Evolutionary conservation across 352 stramenopile genomes (phyloP).

Genomic region (Pythium aristosporum): DNA sequence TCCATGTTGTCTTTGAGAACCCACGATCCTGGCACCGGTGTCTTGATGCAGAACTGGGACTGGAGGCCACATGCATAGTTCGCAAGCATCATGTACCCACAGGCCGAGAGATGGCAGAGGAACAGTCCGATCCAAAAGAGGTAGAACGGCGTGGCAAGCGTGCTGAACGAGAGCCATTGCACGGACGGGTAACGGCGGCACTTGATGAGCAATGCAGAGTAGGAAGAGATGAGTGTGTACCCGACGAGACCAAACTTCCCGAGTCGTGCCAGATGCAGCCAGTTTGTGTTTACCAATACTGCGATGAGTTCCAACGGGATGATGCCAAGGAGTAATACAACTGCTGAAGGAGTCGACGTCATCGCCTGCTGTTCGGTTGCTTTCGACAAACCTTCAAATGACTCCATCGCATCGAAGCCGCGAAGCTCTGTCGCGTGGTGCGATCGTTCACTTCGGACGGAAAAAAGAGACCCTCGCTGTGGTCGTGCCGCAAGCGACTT

Average conservation of each 20-base stretch:
- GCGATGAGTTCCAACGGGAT: constrained; percentile 15
- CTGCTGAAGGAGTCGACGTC: not conserved
- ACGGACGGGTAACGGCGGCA: constrained; percentile 20
- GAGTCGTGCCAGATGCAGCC: constrained; percentile 23
- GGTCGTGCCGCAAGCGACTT: constrained; percentile 2
- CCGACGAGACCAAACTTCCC: constrained; percentile 11
- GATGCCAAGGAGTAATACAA: not conserved
- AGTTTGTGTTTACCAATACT: constrained; percentile 12
- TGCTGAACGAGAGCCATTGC: constrained; percentile 48
- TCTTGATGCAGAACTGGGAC: constrained; percentile 27
- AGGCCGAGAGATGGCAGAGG: constrained; percentile 51
- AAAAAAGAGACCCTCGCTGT: constrained; percentile 14
- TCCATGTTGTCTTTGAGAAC: constrained; percentile 64
- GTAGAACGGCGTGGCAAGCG: constrained; percentile 39
- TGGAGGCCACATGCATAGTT: constrained; percentile 29
- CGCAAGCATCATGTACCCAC: constrained; percentile 59
- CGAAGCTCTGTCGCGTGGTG: not conserved
- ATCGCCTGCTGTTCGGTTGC: not conserved
- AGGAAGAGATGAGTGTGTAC: constrained; percentile 3
- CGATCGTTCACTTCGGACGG: constrained; percentile 5
- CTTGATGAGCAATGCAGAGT: constrained; percentile 23
- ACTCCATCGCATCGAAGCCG: constrained; percentile 13
- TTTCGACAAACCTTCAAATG: constrained; percentile 1
- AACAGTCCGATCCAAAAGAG: constrained; percentile 55
- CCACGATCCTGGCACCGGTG: constrained; percentile 42